phyloP scores from a whole-genome alignment of 257 asterid genomes.

The Nicotiana attenuata region DNA sequence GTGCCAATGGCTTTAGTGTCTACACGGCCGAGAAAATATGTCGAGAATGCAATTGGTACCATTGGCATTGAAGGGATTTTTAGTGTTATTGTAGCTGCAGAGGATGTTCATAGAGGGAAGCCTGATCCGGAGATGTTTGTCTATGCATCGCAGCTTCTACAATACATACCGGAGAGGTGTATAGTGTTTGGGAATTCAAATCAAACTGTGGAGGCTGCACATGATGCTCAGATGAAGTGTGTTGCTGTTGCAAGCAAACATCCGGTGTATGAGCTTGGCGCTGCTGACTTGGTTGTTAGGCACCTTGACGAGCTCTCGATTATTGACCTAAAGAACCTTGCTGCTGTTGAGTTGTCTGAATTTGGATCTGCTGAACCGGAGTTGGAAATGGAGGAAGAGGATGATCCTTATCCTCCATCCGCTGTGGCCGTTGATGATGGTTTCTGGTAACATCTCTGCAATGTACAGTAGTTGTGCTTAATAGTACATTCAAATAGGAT shows the following conservation, averaged over 20 bases:
- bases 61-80: slow-evolving; percentile 72
- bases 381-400: slow-evolving; percentile 82
- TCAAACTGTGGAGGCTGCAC: slow-evolving; percentile 92
- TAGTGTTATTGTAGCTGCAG: slow-evolving; percentile 68
- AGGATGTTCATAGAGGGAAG: slow-evolving; percentile 86
- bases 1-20: slow-evolving; percentile 96
- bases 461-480: slow-evolving; percentile 42
- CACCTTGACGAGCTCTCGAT: slow-evolving; percentile 81
- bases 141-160: slow-evolving; percentile 77
- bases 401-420: slow-evolving; percentile 32
- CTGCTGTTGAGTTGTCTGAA: slow-evolving; percentile 66
- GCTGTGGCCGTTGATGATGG: slow-evolving; percentile 55
- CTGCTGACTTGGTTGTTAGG: slow-evolving; percentile 81
- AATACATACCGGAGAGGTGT: slow-evolving; percentile 78
- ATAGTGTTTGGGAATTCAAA: slow-evolving; percentile 93
- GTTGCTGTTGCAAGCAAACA: slow-evolving; percentile 93
- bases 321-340: slow-evolving; percentile 82
- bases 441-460: slow-evolving; percentile 49
- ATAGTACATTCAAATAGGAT: slow-evolving; percentile 21
- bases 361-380: slow-evolving; percentile 57
- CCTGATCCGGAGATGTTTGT: slow-evolving; percentile 97
- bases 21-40: slow-evolving; percentile 65
- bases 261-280: slow-evolving; percentile 79
- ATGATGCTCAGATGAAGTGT: slow-evolving; percentile 91
- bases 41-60: slow-evolving; percentile 58